These are phyloP conservation scores for Podaxis pistillaris DNA, from an alignment of 768 basidiomycete genomes.

Conservation along the genomic window DNA sequence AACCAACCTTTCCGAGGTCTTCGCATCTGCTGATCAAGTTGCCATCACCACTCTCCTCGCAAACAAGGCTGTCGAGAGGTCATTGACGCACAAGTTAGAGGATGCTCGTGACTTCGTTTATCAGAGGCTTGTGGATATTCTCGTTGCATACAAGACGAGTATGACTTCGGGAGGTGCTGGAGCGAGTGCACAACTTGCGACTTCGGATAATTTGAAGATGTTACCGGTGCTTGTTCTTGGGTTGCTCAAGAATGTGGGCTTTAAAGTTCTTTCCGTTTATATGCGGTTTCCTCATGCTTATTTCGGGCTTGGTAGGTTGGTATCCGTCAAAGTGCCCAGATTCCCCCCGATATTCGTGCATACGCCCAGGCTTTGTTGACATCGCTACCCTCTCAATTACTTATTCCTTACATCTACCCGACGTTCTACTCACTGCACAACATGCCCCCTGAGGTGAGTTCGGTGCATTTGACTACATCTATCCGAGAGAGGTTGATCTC, in stretches of 20 bases:
- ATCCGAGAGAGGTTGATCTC: slow-evolving; percentile 13
- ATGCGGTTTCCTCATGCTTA: neutral
- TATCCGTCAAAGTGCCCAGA: slow-evolving; percentile 92
- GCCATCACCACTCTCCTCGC: slow-evolving; percentile 82
- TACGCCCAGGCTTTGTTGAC: slow-evolving; percentile 93
- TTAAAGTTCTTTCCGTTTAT: neutral
- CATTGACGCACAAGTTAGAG: slow-evolving; percentile 82
- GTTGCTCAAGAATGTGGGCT: slow-evolving; percentile 85
- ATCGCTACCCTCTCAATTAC: slow-evolving; percentile 84
- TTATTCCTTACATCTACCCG: slow-evolving; percentile 94
- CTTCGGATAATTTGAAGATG: slow-evolving; percentile 94
- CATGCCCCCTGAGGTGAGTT: slow-evolving; percentile 85
- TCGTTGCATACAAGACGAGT: slow-evolving; percentile 89
- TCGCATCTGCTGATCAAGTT: slow-evolving; percentile 86
- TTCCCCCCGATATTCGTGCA: slow-evolving; percentile 93
- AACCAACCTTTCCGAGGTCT: slow-evolving; percentile 83
- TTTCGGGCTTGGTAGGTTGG: slow-evolving; percentile 61
- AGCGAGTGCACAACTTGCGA: slow-evolving; percentile 89
- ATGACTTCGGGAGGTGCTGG: slow-evolving; percentile 95
- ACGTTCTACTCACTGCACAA: slow-evolving; percentile 94
- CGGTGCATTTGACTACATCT: slow-evolving; percentile 1
- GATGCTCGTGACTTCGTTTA: slow-evolving; percentile 84
- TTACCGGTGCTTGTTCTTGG: slow-evolving; percentile 88
- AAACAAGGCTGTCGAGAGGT: slow-evolving; percentile 91
- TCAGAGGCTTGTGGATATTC: slow-evolving; percentile 81